These are phyloP conservation scores for Firmiana major DNA, from an alignment of 345 rosid species.

Conservation along the genomic window DNA sequence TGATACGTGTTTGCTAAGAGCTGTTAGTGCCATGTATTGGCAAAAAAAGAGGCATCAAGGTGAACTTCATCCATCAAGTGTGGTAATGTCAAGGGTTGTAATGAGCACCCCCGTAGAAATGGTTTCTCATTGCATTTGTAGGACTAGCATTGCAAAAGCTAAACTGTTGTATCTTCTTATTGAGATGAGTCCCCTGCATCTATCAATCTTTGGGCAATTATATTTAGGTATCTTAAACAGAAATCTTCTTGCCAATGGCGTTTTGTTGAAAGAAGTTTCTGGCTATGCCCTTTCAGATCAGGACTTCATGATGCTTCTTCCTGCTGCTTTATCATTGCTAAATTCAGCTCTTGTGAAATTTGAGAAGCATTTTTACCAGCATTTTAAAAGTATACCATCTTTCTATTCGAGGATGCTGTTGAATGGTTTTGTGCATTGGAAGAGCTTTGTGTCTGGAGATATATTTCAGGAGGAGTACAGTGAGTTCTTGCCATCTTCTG, in stretches of 20 bases:
- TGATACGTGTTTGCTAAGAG: conserved; percentile 65
- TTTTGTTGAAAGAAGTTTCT: conserved; percentile 16
- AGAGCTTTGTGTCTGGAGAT: conserved; percentile 48
- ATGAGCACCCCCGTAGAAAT: conserved; percentile 54
- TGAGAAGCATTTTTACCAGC: conserved; percentile 37
- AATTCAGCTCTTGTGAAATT: conserved; percentile 39
- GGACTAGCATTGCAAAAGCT: conserved; percentile 51
- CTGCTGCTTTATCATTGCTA: conserved; percentile 59
- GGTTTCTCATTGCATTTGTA: conserved; percentile 53
- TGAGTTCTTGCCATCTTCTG: conserved; percentile 39
- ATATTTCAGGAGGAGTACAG: conserved; percentile 59
- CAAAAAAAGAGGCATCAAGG: conserved; percentile 31
- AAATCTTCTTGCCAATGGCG: conserved; percentile 15
- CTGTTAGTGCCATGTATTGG: conserved; percentile 39
- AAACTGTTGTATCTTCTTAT: conserved; percentile 56
- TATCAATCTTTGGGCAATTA: conserved; percentile 58
- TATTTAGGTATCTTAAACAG: conserved; percentile 33
- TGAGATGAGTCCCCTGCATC: conserved; percentile 71
- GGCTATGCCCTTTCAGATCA: conserved; percentile 42
- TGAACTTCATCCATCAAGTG: conserved; percentile 54
- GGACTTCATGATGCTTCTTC: conserved; percentile 65
- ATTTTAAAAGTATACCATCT: conserved; percentile 40
- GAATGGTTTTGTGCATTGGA: conserved; percentile 58
- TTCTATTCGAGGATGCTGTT: conserved; percentile 53
- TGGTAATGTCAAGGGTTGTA: conserved; percentile 47